phyloP scores from a whole-genome alignment of 2,329 filamentous ascomycete species.

The Botrytis fabae region DNA sequence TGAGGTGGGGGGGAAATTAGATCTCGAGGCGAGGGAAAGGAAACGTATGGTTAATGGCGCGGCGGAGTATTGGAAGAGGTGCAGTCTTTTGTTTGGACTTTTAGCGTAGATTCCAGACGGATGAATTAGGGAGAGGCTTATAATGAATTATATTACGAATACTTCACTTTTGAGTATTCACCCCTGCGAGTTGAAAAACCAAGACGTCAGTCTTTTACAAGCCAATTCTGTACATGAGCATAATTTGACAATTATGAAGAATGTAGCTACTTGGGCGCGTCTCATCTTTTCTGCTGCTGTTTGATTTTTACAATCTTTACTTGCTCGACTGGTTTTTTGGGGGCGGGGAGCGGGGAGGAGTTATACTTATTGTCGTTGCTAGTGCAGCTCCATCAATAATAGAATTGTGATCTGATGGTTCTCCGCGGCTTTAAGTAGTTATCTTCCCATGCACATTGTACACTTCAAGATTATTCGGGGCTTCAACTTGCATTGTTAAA shows the following conservation, averaged over 20 bases:
- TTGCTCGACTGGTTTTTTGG: background rate
- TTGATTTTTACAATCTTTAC: background rate
- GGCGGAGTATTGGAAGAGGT: conserved; percentile 80
- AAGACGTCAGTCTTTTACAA: background rate
- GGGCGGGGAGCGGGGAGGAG: too few relatives aligned
- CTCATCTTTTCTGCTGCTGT: background rate
- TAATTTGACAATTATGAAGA: background rate
- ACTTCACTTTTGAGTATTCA: too few relatives aligned
- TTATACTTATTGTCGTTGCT: background rate
- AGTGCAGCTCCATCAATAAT: background rate
- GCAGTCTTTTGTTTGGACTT: conserved; percentile 77
- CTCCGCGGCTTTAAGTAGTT: accelerated
- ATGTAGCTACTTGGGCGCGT: background rate
- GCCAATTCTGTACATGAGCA: background rate
- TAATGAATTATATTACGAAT: background rate
- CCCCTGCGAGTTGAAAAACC: background rate
- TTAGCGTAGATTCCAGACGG: conserved; percentile 47
- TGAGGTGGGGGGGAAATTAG: conserved; percentile 48
- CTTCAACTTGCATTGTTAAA: background rate
- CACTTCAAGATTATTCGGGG: background rate
- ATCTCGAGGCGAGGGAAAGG: conserved; percentile 49
- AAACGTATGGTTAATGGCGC: conserved; percentile 62
- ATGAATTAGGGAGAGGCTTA: background rate
- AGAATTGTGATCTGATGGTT: background rate
- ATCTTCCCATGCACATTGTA: background rate